These are phyloP conservation scores for Amphirosellinia nigrospora DNA, from an alignment of 495 filamentous ascomycete species.

Conservation along the genomic window DNA sequence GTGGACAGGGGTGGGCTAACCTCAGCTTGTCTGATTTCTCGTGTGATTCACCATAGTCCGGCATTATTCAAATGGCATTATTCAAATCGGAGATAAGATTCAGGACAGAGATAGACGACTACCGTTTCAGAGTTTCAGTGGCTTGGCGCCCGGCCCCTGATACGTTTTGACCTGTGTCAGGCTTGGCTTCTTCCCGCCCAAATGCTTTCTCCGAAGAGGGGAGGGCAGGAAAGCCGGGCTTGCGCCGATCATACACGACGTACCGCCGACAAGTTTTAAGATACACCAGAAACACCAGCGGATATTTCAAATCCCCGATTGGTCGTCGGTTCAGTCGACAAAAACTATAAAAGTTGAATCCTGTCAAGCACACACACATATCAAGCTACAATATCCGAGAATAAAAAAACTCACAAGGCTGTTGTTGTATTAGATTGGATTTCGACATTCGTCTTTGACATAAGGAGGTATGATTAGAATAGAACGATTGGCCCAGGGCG, in stretches of 20 bases:
- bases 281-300: neutral
- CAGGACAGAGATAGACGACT: constrained; percentile 4
- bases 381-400: no score
- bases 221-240: neutral
- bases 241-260: constrained; percentile 3
- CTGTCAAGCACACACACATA: no score
- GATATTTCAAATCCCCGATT: neutral
- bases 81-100: no score
- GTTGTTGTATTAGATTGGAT: no score
- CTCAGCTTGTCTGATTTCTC: no score
- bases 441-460: no score
- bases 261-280: neutral
- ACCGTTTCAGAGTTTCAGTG: neutral
- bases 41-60: no score
- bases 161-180: constrained; percentile 16
- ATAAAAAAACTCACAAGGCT: no score
- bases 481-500: no score
- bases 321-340: neutral
- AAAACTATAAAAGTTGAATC: neutral
- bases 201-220: neutral
- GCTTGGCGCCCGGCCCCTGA: constrained; percentile 17
- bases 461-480: no score
- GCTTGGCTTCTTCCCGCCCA: neutral
- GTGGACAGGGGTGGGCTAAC: no score
- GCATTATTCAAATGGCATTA: no score